Percentiles rank a stretch among this genome's conserved stretches.
Evolutionary conservation across 1,284 basidiomycete genomes (phyloP).

Genomic region (Ceratorhiza oryzae-sativae): DNA sequence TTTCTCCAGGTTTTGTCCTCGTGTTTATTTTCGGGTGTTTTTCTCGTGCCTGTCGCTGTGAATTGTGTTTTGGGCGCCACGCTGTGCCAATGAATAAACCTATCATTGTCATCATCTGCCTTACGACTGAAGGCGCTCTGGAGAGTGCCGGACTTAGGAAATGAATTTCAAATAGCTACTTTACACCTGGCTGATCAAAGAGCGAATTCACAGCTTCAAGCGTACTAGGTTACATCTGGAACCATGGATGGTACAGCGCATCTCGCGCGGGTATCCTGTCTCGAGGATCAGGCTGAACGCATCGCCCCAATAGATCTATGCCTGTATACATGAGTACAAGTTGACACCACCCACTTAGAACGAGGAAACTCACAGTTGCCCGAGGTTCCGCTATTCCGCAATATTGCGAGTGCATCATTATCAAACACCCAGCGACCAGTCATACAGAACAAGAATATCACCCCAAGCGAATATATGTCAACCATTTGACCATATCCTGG

Average conservation of each 20-base stretch:
- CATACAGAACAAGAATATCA: conserved; percentile 37
- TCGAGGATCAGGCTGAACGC: conserved; percentile 25
- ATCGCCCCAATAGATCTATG: conserved; percentile 29
- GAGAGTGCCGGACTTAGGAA: background rate
- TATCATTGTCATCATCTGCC: background rate
- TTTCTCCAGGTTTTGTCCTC: conserved; percentile 31
- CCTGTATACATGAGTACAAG: conserved; percentile 13
- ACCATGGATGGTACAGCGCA: conserved; percentile 32
- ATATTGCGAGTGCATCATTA: conserved; percentile 32
- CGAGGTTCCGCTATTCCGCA: conserved; percentile 5
- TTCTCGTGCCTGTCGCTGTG: conserved; percentile 15
- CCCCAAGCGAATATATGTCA: conserved; percentile 33
- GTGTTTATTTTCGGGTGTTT: conserved; percentile 28
- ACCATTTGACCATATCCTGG: conserved; percentile 39
- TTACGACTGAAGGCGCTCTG: background rate
- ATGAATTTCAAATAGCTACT: background rate
- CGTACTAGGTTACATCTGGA: background rate
- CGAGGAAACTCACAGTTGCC: conserved; percentile 23
- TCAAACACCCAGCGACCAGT: conserved; percentile 36
- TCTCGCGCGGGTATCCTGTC: conserved; percentile 28
- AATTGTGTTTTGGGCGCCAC: conserved; percentile 13
- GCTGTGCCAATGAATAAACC: conserved; percentile 34
- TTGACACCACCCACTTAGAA: too few relatives aligned
- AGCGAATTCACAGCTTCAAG: background rate
- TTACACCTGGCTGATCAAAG: too few relatives aligned